phyloP scores from a whole-genome alignment of 2,329 filamentous ascomycete species.

The Sporothrix humicola region DNA sequence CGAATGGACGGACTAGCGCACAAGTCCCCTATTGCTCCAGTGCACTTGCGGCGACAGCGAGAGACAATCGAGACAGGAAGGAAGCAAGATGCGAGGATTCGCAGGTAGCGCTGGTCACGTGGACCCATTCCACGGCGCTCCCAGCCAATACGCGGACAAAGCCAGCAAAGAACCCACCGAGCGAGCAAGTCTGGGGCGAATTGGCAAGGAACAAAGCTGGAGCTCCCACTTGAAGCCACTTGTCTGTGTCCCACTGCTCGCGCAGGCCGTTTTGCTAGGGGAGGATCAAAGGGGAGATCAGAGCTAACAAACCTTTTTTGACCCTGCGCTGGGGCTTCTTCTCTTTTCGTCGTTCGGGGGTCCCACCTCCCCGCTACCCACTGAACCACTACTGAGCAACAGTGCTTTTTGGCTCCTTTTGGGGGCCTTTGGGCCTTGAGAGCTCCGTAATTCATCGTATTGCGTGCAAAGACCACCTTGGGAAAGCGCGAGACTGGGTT shows the following conservation, averaged over 20 bases:
- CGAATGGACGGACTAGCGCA: not conserved
- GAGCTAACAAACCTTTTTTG: not conserved
- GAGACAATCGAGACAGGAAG: no score
- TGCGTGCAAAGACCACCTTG: no score
- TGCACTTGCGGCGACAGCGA: no score
- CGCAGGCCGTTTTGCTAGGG: not conserved
- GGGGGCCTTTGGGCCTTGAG: no score
- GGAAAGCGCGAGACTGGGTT: no score
- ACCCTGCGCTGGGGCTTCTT: not conserved
- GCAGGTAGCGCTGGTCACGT: not conserved
- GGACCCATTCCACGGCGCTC: not conserved
- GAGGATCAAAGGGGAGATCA: not conserved
- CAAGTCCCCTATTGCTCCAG: not conserved
- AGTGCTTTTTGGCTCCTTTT: no score
- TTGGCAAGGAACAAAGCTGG: not conserved
- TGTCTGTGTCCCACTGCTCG: not conserved
- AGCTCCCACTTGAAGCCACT: not conserved
- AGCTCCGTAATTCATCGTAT: no score
- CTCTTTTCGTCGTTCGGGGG: not conserved
- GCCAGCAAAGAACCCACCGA: no score
- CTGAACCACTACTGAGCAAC: not conserved
- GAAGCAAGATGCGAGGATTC: no score
- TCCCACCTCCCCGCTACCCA: conserved; percentile 19
- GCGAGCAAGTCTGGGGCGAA: no score
- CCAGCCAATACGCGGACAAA: not conserved